phyloP scores from a whole-genome alignment of 225 moss, liverwort and hornwort genomes.

The Pseudisothecium myosuroides region DNA sequence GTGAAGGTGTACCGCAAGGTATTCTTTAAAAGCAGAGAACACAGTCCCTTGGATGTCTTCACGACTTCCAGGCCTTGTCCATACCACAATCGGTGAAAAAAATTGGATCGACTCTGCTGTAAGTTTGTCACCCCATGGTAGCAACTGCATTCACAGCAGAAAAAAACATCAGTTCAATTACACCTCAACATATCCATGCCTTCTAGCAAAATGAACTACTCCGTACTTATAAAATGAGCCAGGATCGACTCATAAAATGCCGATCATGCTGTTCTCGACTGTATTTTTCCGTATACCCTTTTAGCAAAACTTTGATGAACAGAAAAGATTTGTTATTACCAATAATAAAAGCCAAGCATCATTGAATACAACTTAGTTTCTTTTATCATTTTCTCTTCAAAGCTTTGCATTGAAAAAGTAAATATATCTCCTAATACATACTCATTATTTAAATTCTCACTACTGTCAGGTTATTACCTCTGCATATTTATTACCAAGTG shows the following conservation, averaged over 20 bases:
- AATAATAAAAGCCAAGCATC: neutral
- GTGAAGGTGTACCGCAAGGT: slow-evolving; percentile 36
- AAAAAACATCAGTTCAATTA: neutral
- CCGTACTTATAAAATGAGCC: slow-evolving; percentile 33
- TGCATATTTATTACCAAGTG: slow-evolving; percentile 57
- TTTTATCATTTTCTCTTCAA: neutral
- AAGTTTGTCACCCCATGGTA: slow-evolving; percentile 95
- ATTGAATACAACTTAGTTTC: neutral
- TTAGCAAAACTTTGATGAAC: neutral
- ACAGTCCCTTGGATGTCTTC: slow-evolving; percentile 41
- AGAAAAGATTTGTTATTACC: neutral
- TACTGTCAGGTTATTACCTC: slow-evolving; percentile 40
- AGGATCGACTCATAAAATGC: neutral
- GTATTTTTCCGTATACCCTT: neutral
- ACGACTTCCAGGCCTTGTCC: slow-evolving; percentile 65
- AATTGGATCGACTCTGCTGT: slow-evolving; percentile 90
- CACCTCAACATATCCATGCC: neutral
- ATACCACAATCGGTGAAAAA: slow-evolving; percentile 88
- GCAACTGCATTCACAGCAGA: slow-evolving; percentile 42
- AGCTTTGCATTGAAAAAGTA: neutral
- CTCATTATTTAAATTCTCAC: neutral
- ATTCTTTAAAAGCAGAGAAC: slow-evolving; percentile 71
- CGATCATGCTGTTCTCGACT: neutral
- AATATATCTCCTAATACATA: neutral
- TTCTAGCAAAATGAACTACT: slow-evolving; percentile 48